Conservation (phyloP, 1,284 basidiomycete genomes). For the Pyrrhoderma noxium region DNA sequence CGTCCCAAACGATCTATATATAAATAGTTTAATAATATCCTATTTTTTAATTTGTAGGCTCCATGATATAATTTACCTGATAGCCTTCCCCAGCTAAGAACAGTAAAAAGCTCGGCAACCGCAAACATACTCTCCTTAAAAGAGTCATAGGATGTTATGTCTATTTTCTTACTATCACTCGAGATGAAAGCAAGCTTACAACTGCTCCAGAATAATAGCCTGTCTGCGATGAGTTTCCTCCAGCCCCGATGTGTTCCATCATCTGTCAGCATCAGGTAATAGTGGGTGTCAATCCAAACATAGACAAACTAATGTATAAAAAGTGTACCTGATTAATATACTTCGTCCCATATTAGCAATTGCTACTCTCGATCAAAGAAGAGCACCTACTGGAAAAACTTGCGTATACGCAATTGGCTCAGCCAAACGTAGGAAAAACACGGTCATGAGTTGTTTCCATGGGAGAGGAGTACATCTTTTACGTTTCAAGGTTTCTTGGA, state of each 20-base stretch:
- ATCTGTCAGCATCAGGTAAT: conserved; percentile 13
- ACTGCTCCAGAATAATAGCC: conserved; percentile 25
- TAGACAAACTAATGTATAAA: too few relatives aligned
- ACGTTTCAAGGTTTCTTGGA: conserved; percentile 4
- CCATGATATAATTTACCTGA: conserved; percentile 18
- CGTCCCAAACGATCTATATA: conserved; percentile 24
- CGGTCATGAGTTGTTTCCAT: conserved; percentile 19
- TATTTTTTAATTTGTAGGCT: not conserved
- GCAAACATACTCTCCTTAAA: conserved; percentile 24
- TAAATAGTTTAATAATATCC: not conserved
- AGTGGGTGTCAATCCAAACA: too few relatives aligned
- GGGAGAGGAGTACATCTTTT: conserved; percentile 17
- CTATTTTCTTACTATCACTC: not conserved
- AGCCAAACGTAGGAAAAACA: conserved; percentile 23
- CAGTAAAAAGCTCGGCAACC: conserved; percentile 23
- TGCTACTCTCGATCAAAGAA: not conserved
- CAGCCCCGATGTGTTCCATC: conserved; percentile 24
- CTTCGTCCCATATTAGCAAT: not conserved
- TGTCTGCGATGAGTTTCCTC: conserved; percentile 20
- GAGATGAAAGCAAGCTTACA: conserved; percentile 13
- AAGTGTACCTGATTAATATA: conserved; percentile 14
- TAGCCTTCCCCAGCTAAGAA: conserved; percentile 23
- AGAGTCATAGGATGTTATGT: too few relatives aligned
- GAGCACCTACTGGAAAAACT: conserved; percentile 11
- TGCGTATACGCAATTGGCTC: conserved; percentile 24